Evolutionary conservation across 352 stramenopile genomes (phyloP).

Genomic region (Phytophthora hybrid): DNA sequence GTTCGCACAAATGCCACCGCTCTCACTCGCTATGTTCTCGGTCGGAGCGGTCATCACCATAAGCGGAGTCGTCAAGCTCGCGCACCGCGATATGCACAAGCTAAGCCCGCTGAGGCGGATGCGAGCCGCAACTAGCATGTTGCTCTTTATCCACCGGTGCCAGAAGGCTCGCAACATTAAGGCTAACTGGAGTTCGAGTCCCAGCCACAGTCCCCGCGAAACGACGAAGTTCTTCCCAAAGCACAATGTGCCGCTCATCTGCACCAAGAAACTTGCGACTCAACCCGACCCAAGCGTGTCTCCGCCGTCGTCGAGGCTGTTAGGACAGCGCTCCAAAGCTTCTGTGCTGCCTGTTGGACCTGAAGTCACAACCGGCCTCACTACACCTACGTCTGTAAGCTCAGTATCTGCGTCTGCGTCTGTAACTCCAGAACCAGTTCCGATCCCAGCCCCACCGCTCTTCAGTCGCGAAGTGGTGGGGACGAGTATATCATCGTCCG

Average conservation of each 20-base stretch:
- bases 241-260: constrained; percentile 31
- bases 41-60: constrained; percentile 76
- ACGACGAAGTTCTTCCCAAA: constrained; percentile 24
- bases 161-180: constrained; percentile 70
- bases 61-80: constrained; percentile 73
- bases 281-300: constrained; percentile 5
- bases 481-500: constrained; percentile 10
- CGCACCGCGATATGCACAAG: constrained; percentile 73
- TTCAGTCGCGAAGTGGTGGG: constrained; percentile 8
- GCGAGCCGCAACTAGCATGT: constrained; percentile 60
- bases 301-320: constrained; percentile 7
- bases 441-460: neutral
- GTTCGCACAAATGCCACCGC: constrained; percentile 61
- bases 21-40: constrained; percentile 77
- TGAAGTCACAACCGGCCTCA: constrained; percentile 1
- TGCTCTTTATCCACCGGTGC: constrained; percentile 72
- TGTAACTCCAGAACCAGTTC: neutral
- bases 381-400: constrained; percentile 13
- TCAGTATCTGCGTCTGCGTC: neutral
- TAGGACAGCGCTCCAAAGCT: constrained; percentile 50
- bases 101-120: constrained; percentile 54
- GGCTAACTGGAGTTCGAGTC: constrained; percentile 39
- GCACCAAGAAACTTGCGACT: constrained; percentile 24
- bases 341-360: constrained; percentile 67
- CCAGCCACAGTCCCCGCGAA: constrained; percentile 6